These are phyloP conservation scores for Daedaleopsis nitida DNA, from an alignment of 768 basidiomycete species.

Conservation along the genomic window DNA sequence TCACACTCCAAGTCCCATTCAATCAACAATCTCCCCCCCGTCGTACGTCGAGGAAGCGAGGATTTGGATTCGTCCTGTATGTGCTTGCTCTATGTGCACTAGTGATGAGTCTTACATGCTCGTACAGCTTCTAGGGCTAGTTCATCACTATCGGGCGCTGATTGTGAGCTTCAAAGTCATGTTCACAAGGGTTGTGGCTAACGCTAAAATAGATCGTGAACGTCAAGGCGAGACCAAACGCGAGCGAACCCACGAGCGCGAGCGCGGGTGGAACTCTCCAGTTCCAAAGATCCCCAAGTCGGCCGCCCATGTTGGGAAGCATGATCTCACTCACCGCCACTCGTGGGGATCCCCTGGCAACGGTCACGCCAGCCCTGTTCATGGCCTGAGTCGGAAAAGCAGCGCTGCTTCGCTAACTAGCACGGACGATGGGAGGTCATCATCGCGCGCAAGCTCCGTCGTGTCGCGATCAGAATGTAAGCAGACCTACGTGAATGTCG, in stretches of 20 bases:
- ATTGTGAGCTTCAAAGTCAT: conserved; percentile 21
- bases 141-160: conserved; percentile 31
- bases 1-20: conserved; percentile 29
- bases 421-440: conserved; percentile 43
- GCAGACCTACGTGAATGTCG: conserved; percentile 23
- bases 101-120: not conserved
- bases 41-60: conserved; percentile 22
- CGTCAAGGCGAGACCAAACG: conserved; percentile 32
- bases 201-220: conserved; percentile 26
- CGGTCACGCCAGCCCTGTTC: conserved; percentile 19
- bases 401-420: conserved; percentile 46
- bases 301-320: conserved; percentile 14
- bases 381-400: conserved; percentile 29
- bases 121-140: conserved; percentile 32
- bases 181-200: not conserved
- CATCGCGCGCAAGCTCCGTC: conserved; percentile 47
- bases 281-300: conserved; percentile 11
- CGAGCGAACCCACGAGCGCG: conserved; percentile 42
- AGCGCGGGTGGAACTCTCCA: conserved; percentile 49
- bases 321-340: conserved; percentile 19
- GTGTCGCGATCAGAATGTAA: conserved; percentile 57
- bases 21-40: conserved; percentile 19
- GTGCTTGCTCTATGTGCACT: not conserved
- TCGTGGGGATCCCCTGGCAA: conserved; percentile 20
- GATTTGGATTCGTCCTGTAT: conserved; percentile 23